phyloP scores from a whole-genome alignment of 2,329 filamentous ascomycete genomes.

The Cordyceps pruinosa region DNA sequence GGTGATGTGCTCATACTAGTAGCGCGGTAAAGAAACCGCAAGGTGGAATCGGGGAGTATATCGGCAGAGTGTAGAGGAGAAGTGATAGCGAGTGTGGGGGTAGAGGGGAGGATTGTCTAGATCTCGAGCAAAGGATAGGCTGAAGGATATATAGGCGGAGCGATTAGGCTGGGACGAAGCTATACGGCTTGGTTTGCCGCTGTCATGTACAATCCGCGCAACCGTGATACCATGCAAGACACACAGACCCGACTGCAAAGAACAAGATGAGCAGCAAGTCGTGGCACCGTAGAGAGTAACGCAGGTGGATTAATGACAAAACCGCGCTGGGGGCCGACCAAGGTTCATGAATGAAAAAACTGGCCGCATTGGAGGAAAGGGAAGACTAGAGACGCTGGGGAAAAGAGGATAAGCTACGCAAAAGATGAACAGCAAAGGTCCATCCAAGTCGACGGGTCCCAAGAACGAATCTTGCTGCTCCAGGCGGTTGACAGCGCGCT shows the following conservation, averaged over 20 bases:
- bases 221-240: conserved; percentile 10
- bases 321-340: background rate
- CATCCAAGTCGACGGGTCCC: conserved; percentile 6
- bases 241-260: conserved; percentile 9
- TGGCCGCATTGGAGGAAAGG: conserved; percentile 4
- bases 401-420: background rate
- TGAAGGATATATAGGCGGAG: conserved; percentile 8
- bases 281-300: conserved; percentile 1
- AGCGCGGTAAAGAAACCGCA: background rate
- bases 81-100: background rate
- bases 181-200: conserved; percentile 13
- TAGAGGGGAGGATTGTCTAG: background rate
- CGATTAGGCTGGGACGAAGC: conserved; percentile 1
- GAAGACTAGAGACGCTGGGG: background rate
- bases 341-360: background rate
- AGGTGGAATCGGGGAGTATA: conserved; percentile 1
- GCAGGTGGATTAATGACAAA: background rate
- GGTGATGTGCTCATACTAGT: conserved; percentile 8
- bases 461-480: background rate
- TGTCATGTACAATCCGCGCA: conserved; percentile 11
- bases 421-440: background rate
- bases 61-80: background rate
- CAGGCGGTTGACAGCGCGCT: background rate
- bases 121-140: background rate
- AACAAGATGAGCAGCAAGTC: conserved; percentile 1